phyloP scores from a whole-genome alignment of 1,284 basidiomycete species.

The Cronartium quercuum region DNA sequence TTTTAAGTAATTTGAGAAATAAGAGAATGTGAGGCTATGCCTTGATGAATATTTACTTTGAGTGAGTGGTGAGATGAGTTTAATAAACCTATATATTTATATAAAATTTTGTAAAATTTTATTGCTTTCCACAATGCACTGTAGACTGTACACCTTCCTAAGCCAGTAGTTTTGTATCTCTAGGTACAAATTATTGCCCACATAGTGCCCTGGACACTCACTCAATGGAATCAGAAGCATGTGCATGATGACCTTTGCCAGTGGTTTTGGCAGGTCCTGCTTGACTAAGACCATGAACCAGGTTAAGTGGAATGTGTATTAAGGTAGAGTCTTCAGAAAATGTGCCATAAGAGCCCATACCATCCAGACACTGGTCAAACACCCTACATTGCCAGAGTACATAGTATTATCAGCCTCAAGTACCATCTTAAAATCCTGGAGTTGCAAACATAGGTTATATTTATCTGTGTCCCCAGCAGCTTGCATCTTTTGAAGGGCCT shows the following conservation, averaged over 20 bases:
- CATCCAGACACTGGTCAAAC: slow-evolving; percentile 9
- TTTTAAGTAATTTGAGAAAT: too few relatives aligned
- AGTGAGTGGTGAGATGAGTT: too few relatives aligned
- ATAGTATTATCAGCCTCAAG: not conserved
- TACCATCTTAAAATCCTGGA: not conserved
- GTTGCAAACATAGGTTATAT: not conserved
- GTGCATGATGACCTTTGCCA: not conserved
- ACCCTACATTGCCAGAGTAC: not conserved
- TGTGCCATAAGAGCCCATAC: slow-evolving; percentile 4
- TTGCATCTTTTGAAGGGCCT: not conserved
- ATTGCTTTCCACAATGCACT: too few relatives aligned
- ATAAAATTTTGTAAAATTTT: too few relatives aligned
- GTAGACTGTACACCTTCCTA: too few relatives aligned
- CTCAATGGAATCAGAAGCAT: not conserved
- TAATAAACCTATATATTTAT: too few relatives aligned
- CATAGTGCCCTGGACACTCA: not conserved
- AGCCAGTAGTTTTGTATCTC: not conserved
- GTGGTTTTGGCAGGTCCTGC: not conserved
- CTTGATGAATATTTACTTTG: too few relatives aligned
- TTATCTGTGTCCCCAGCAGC: not conserved
- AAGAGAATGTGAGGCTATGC: too few relatives aligned
- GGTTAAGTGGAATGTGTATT: not conserved
- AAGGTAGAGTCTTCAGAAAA: not conserved
- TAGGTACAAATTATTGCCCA: slow-evolving; percentile 3
- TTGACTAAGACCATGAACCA: not conserved